Conservation (phyloP, 352 stramenopile species). For the Peronosclerospora sorghi region DNA sequence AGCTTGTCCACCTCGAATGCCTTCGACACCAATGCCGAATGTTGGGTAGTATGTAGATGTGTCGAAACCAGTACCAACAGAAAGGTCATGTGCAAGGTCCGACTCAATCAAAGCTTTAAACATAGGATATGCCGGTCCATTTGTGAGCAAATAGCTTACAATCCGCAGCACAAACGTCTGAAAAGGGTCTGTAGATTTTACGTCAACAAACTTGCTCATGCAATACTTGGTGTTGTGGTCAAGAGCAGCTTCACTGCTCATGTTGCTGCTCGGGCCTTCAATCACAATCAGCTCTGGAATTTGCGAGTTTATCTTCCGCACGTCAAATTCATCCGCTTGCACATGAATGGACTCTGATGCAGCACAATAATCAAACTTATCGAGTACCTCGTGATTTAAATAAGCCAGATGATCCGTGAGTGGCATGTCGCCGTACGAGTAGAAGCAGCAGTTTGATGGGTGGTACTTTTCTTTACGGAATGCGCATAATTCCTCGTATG, state of each 20-base stretch:
- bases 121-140: slow-evolving; percentile 66
- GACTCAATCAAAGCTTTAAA: slow-evolving; percentile 78
- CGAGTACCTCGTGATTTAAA: slow-evolving; percentile 56
- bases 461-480: slow-evolving; percentile 85
- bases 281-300: slow-evolving; percentile 26
- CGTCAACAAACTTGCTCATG: slow-evolving; percentile 54
- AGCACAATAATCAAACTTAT: slow-evolving; percentile 46
- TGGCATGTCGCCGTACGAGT: slow-evolving; percentile 82
- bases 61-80: slow-evolving; percentile 67
- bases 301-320: slow-evolving; percentile 18
- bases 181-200: slow-evolving; percentile 63
- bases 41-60: slow-evolving; percentile 66
- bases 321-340: slow-evolving; percentile 28
- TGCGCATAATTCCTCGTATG: slow-evolving; percentile 57
- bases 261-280: slow-evolving; percentile 50
- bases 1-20: slow-evolving; percentile 34
- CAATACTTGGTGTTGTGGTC: slow-evolving; percentile 78
- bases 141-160: slow-evolving; percentile 65
- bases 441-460: slow-evolving; percentile 84
- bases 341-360: slow-evolving; percentile 43
- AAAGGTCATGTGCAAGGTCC: slow-evolving; percentile 66
- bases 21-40: slow-evolving; percentile 73
- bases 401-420: slow-evolving; percentile 67
- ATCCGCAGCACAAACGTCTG: slow-evolving; percentile 70
- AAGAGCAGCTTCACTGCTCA: slow-evolving; percentile 30